Conservation (phyloP, 2,329 filamentous ascomycete species). For the Emmonsiellopsis sp. region DNA sequence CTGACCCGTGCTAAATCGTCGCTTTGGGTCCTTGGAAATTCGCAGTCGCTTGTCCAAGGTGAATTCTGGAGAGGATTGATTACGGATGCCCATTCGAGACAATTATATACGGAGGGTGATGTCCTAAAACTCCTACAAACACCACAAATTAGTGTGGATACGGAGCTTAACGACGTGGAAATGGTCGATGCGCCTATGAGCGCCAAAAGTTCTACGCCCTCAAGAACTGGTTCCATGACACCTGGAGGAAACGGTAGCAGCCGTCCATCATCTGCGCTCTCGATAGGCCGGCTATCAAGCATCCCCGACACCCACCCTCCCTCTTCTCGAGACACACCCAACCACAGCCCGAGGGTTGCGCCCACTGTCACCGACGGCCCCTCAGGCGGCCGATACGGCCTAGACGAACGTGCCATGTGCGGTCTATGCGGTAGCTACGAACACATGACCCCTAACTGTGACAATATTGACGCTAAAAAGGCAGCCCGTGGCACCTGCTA, state of each 20-base stretch:
- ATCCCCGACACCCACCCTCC: not conserved
- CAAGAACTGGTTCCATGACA: conserved; percentile 12
- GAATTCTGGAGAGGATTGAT: conserved; percentile 87
- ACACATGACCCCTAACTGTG: conserved; percentile 37
- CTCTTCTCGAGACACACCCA: conserved; percentile 4
- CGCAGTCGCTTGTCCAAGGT: conserved; percentile 72
- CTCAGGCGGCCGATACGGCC: conserved; percentile 33
- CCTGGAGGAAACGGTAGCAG: conserved; percentile 18
- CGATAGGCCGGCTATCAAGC: conserved; percentile 7
- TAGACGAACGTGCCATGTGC: conserved; percentile 35
- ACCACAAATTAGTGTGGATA: conserved; percentile 37
- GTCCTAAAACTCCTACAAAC: conserved; percentile 45
- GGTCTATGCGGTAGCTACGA: conserved; percentile 36
- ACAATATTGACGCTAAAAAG: conserved; percentile 33
- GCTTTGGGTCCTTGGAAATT: conserved; percentile 92
- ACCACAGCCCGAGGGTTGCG: conserved; percentile 15
- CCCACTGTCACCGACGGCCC: conserved; percentile 23
- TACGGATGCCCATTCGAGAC: conserved; percentile 63
- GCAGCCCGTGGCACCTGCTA: conserved; percentile 30
- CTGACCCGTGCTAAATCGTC: conserved; percentile 94
- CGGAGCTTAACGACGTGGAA: conserved; percentile 33
- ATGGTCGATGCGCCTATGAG: conserved; percentile 28
- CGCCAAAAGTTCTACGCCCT: conserved; percentile 11
- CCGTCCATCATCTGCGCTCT: conserved; percentile 22
- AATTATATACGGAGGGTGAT: conserved; percentile 66